Base-by-base conservation (phyloP, 495 filamentous ascomycete genomes). In the Aspergillus incahuasiensis region DNA sequence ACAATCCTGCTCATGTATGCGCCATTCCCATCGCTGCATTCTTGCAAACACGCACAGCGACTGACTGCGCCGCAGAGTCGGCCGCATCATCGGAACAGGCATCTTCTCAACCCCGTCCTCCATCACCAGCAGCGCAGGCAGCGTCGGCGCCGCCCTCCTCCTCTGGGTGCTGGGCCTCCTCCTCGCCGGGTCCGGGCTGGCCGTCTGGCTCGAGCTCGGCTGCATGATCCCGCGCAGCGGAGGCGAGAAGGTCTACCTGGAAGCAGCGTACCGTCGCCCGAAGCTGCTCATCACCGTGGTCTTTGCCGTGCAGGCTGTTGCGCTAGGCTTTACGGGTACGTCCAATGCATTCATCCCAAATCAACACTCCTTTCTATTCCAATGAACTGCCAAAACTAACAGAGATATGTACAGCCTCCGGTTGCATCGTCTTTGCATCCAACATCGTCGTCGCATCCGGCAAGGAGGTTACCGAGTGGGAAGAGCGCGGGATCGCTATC, bases 201-300 rank as follows among this genome's bases (percentile, higher is more conserved):
- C 78, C 3, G 75, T 89, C 5, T 74, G 72, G 32, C 63, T 90
- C 8, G 86, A 90, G 60, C 85, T 83, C 59, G 86, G 85, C 3
- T 83, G 75, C 62, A 84, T 85, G 75, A 73, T 87, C 48, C 85
- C 86, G 13, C 68, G 83, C 19, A 83, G 79, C 2, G 85, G 86
- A 5, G 86, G 85, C 13, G 76, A 80, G 41, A 89, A 89, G 64
- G 81, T 89, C 22, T 91, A 91, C 58, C 80, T 89, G 35, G 86
- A 91, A 58, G 48, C 48, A 13, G 48, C 48, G 20, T 51, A 41
- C 13, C 48, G 48, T 30, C 48, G 48, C 5, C 48, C 48, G n/a
- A 40, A 51, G 5, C 48, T 51, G 12, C 32, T 51, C 5, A 51
- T 51, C 20, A 51, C 48, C 1, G 48, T 51, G 1, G 35, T 51